phyloP scores from a whole-genome alignment of 2,329 filamentous ascomycete genomes.

The Rutstroemia sydowiana region DNA sequence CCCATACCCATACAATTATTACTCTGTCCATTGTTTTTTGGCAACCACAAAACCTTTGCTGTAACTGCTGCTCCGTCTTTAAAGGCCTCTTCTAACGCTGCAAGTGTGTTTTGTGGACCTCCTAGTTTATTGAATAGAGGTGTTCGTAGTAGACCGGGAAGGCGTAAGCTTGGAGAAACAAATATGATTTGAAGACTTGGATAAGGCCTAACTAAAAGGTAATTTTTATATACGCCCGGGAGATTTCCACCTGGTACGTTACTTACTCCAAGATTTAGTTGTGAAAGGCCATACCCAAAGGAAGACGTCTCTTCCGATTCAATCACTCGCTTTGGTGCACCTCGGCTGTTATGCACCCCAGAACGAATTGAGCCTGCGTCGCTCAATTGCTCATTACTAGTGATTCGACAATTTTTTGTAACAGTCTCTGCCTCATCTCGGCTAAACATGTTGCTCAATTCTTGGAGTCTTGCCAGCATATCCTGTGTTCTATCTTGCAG shows the following conservation, averaged over 20 bases:
- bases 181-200: slow-evolving; percentile 61
- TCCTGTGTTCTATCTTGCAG: slow-evolving; percentile 14
- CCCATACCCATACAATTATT: background rate
- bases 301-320: slow-evolving; percentile 4
- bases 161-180: slow-evolving; percentile 57
- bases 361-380: slow-evolving; percentile 15
- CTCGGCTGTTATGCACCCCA: slow-evolving; percentile 10
- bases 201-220: slow-evolving; percentile 56
- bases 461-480: slow-evolving; percentile 52
- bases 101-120: slow-evolving; percentile 38
- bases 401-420: slow-evolving; percentile 44
- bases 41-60: slow-evolving; percentile 64
- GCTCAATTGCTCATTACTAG: slow-evolving; percentile 35
- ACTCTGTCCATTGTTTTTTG: slow-evolving; percentile 25
- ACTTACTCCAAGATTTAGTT: background rate
- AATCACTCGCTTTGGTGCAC: slow-evolving; percentile 15
- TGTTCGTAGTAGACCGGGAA: slow-evolving; percentile 58
- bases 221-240: slow-evolving; percentile 26
- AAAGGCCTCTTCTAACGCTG: slow-evolving; percentile 49
- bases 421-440: slow-evolving; percentile 56
- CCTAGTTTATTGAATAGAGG: slow-evolving; percentile 46
- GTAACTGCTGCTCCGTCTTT: slow-evolving; percentile 61
- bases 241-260: background rate
- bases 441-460: slow-evolving; percentile 62
- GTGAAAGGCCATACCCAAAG: background rate